A percentile compares a stretch with the other conserved stretches of the same genome.
These are phyloP conservation scores for Lolium rigidum DNA, from an alignment of 176 grass and related monocot genomes.

Conservation along the genomic window DNA sequence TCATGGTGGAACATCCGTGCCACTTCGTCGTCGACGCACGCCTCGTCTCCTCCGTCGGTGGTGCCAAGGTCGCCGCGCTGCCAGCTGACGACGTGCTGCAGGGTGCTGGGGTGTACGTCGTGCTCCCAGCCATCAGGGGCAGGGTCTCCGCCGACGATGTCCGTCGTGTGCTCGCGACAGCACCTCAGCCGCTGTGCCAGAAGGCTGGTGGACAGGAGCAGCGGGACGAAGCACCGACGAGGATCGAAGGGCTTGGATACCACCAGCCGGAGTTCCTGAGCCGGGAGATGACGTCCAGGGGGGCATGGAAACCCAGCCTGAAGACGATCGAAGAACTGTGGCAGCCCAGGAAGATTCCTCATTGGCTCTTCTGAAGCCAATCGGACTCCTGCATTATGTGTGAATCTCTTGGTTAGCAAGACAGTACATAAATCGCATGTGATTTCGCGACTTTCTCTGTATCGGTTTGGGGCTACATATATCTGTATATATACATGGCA, in stretches of 20 bases:
- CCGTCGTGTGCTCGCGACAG: background rate
- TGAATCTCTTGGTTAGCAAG: background rate
- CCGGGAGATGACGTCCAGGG: background rate
- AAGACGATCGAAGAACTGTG: background rate
- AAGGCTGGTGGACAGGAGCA: background rate
- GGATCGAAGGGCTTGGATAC: background rate
- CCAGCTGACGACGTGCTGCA: constrained; percentile 2
- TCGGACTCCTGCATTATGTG: background rate
- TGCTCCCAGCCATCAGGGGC: constrained; percentile 11
- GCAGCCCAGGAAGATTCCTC: constrained; percentile 6
- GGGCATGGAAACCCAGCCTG: background rate
- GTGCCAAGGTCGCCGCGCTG: background rate
- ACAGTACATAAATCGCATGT: background rate
- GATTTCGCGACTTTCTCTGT: background rate
- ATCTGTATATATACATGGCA: constrained; percentile 18
- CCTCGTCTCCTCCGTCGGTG: background rate
- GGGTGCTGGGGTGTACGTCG: constrained; percentile 7
- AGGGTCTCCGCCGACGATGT: constrained; percentile 2
- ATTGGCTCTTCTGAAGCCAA: constrained; percentile 18
- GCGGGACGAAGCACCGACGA: background rate
- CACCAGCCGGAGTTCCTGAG: background rate
- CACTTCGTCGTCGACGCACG: constrained; percentile 20
- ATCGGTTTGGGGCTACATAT: background rate
- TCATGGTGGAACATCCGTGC: constrained; percentile 20
- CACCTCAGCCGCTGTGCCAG: background rate